A percentile compares a stretch with the other conserved stretches of the same genome.
These are phyloP conservation scores for Plectranthus barbatus DNA, from an alignment of 257 asterid genomes.

Conservation along the genomic window DNA sequence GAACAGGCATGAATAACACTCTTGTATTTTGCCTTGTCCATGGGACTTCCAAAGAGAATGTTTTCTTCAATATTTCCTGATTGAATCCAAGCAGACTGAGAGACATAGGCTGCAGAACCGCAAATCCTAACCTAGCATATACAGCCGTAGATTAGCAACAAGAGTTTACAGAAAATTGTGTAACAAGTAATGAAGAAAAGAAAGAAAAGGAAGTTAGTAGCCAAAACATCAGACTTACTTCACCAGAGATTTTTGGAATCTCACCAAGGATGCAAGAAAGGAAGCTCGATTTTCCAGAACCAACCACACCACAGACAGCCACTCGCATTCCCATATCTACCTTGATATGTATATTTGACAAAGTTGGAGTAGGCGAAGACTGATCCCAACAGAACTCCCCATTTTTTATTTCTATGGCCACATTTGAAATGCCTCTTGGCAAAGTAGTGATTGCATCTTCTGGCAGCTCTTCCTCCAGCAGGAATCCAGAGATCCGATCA, in stretches of 20 bases:
- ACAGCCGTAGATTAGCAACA: conserved; percentile 16
- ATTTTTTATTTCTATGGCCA: conserved; percentile 31
- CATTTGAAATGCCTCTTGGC: conserved; percentile 30
- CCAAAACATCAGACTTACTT: conserved; percentile 19
- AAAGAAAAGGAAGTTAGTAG: neutral
- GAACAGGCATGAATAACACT: conserved; percentile 82
- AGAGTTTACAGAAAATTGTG: neutral
- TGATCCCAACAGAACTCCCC: conserved; percentile 40
- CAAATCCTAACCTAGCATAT: conserved; percentile 64
- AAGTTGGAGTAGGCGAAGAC: conserved; percentile 15
- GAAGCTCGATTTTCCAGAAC: conserved; percentile 49
- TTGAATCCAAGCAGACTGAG: conserved; percentile 97
- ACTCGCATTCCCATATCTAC: conserved; percentile 42
- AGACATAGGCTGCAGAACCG: conserved; percentile 81
- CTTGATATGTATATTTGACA: conserved; percentile 22
- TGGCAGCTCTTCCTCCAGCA: conserved; percentile 35
- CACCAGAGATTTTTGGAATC: conserved; percentile 38
- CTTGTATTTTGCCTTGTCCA: conserved; percentile 87
- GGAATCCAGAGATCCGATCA: conserved; percentile 32
- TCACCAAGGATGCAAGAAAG: conserved; percentile 46
- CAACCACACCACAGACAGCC: conserved; percentile 44
- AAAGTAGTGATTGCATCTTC: conserved; percentile 32
- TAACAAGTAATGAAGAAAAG: neutral
- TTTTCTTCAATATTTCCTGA: conserved; percentile 90
- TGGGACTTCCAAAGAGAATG: conserved; percentile 79